Percentiles rank a stretch among this genome's conserved stretches.
phyloP scores from a whole-genome alignment of 2,329 filamentous ascomycete species.

The Aspergillus sp. region DNA sequence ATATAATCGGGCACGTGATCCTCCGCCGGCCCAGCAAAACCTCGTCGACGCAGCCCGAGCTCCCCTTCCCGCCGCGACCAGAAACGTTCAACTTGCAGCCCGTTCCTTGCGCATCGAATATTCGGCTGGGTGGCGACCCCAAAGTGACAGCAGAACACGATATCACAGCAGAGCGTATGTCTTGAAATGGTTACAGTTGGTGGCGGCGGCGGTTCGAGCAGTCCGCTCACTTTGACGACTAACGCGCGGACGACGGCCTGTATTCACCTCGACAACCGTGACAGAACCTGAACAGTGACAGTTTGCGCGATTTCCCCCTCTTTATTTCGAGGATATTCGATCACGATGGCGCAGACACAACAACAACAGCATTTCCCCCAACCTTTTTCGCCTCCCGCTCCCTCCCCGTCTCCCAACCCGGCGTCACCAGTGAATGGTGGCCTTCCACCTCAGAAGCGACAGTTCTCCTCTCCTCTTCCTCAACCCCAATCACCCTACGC shows the following conservation, averaged over 20 bases:
- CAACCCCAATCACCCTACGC: conserved; percentile 54
- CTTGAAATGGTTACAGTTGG: conserved; percentile 33
- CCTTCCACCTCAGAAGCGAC: conserved; percentile 64
- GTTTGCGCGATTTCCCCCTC: conserved; percentile 9
- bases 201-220: conserved; percentile 31
- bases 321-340: conserved; percentile 3
- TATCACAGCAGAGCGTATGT: conserved; percentile 5
- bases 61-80: conserved; percentile 15
- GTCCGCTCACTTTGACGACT: conserved; percentile 27
- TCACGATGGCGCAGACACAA: conserved; percentile 54
- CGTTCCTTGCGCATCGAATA: conserved; percentile 10
- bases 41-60: conserved; percentile 12
- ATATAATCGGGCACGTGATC: conserved; percentile 4
- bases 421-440: conserved; percentile 41
- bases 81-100: conserved; percentile 4
- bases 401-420: conserved; percentile 53
- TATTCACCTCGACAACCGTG: conserved; percentile 13
- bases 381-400: conserved; percentile 56
- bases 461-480: conserved; percentile 60
- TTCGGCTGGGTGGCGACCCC: conserved; percentile 1
- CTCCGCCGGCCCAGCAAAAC: conserved; percentile 9
- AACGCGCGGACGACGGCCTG: conserved; percentile 21
- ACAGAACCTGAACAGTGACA: conserved; percentile 14
- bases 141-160: not conserved
- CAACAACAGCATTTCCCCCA: conserved; percentile 45